Base-by-base conservation (phyloP, 345 rosid species). In the Citropsis articulata region DNA sequence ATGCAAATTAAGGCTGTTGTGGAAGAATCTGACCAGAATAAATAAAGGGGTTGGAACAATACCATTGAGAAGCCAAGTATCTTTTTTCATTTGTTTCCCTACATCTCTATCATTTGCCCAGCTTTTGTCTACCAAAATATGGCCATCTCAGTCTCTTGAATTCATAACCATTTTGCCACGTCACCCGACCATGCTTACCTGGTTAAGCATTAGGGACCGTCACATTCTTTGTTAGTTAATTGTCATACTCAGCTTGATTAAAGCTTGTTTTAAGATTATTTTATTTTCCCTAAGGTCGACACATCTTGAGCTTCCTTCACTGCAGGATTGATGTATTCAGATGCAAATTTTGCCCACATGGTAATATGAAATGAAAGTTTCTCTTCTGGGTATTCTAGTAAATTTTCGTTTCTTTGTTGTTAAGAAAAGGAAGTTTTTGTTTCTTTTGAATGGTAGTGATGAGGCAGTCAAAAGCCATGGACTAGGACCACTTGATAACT, bases 51-150 rank as follows among this genome's bases (percentile, higher is more conserved):
- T 78, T 79, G 80, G 87, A 86, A 84, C 83, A 88, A 69, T 79
- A 75, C 86, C 89, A 81, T 85, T 85, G 81, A 80, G 92, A 90
- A 94, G 95, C 87, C 91, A 92, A 90, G 93, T 84, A 89, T 93
- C 93, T 86, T 87, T 90, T 81, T 82, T 72, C 82, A 77, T 78
- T 71, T 79, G 75, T 83, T 86, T 85, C 85, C 82, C 78, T 69
- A 75, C 85, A 79, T 71, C 81, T 82, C 84, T 80, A 78, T 80
- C 90, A 83, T 84, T 81, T 79, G 64, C 85, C 73, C 79, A 81
- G 87, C 89, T 88, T 87, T 90, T 93, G 84, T 89, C 83, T 80
- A 57, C 71, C 64, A 77, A 70, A 63, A 75, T 65, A 27, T 56
- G 83, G 76, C 81, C 86, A 74, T 60, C 75, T 73, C 56, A 36